Evolutionary conservation across 495 filamentous ascomycete genomes (phyloP).

Genomic region (Platismatia glauca): DNA sequence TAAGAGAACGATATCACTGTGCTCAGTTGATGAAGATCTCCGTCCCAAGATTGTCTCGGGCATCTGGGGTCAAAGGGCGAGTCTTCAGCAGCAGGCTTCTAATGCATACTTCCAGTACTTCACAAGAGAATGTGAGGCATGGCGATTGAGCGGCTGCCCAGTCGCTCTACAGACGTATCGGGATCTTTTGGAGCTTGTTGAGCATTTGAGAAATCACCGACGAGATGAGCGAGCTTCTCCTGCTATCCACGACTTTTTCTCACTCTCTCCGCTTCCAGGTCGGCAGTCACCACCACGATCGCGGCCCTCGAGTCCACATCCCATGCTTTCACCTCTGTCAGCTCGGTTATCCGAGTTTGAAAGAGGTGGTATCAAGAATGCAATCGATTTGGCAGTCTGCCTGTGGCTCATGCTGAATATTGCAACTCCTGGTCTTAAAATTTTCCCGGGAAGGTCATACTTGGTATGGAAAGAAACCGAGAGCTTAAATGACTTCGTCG

Average conservation of each 20-base stretch:
- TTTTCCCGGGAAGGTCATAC: background rate
- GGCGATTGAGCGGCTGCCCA: background rate
- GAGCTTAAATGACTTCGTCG: background rate
- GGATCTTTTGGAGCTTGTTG: constrained; percentile 1
- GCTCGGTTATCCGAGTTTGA: background rate
- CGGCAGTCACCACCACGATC: background rate
- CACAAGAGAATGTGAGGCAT: background rate
- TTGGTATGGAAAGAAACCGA: background rate
- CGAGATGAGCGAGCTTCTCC: background rate
- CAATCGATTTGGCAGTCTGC: constrained; percentile 5
- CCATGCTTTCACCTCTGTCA: background rate
- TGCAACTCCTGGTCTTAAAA: background rate
- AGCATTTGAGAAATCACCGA: constrained; percentile 1
- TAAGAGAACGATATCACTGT: background rate
- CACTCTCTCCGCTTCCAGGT: background rate
- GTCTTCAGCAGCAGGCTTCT: background rate
- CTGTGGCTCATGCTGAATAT: constrained; percentile 12
- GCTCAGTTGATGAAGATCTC: background rate
- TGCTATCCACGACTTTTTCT: background rate
- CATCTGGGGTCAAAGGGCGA: background rate
- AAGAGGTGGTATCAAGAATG: background rate
- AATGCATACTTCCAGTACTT: constrained; percentile 2
- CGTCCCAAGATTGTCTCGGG: background rate
- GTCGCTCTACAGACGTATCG: constrained; percentile 5
- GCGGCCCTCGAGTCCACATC: background rate